phyloP scores from a whole-genome alignment of 306 rosid genomes.

The Gynostemma pentaphyllum region DNA sequence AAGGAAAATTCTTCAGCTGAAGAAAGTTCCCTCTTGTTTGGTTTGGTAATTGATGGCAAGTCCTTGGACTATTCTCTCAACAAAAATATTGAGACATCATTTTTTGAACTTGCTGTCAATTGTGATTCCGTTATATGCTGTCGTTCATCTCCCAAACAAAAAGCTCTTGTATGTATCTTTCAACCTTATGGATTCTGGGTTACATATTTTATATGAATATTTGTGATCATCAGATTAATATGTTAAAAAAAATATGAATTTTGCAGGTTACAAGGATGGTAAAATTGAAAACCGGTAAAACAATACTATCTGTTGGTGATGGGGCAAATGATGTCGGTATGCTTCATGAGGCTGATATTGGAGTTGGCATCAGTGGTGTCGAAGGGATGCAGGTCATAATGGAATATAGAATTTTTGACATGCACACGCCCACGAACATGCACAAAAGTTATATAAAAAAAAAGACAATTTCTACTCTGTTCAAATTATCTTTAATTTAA shows the following conservation, averaged over 20 bases:
- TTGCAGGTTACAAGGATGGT: constrained; percentile 75
- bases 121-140: constrained; percentile 86
- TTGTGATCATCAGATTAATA: constrained; percentile 1
- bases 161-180: constrained; percentile 64
- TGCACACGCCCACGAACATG: not conserved
- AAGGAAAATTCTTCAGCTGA: constrained; percentile 23
- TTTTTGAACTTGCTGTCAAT: constrained; percentile 58
- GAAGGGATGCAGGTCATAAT: constrained; percentile 86
- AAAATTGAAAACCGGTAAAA: constrained; percentile 55
- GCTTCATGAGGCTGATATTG: constrained; percentile 95
- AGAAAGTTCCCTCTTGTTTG: constrained; percentile 28
- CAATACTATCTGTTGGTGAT: constrained; percentile 68
- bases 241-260: constrained; percentile 8
- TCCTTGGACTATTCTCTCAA: constrained; percentile 65
- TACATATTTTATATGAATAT: too few species aligned
- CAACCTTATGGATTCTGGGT: not conserved
- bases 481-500: too few species aligned
- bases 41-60: constrained; percentile 78
- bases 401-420: not conserved
- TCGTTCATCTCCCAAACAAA: constrained; percentile 83
- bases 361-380: constrained; percentile 84
- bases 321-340: constrained; percentile 96
- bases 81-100: constrained; percentile 31
- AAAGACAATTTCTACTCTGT: too few species aligned
- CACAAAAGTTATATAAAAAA: not conserved